phyloP scores from a whole-genome alignment of 73 alveolate species.

The Paramecium octaurelia region DNA sequence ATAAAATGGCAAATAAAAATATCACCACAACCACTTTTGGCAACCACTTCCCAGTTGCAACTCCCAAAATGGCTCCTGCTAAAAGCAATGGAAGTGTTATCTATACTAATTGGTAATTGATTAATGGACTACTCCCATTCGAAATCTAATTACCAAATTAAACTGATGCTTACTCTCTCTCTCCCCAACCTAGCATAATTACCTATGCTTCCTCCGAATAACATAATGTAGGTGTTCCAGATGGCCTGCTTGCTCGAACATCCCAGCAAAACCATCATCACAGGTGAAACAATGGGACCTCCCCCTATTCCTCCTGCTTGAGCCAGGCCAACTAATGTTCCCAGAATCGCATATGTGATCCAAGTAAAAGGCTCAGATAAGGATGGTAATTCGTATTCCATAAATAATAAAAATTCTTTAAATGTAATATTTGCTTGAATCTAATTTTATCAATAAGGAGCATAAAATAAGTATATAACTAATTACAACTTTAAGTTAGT shows the following conservation, averaged over 20 bases:
- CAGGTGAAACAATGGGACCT: conserved; percentile 28
- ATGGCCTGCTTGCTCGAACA: conserved; percentile 19
- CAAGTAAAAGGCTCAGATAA: not conserved
- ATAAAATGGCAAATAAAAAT: not conserved
- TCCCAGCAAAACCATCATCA: not conserved
- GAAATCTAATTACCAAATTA: not conserved
- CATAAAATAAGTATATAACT: not conserved
- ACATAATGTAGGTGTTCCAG: conserved; percentile 4
- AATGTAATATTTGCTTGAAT: not conserved
- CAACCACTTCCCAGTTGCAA: conserved; percentile 33
- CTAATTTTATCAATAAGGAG: not conserved
- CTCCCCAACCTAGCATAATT: not conserved
- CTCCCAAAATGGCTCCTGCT: conserved; percentile 18
- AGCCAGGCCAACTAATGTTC: not conserved
- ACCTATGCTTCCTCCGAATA: conserved; percentile 17
- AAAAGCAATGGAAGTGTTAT: not conserved
- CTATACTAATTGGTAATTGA: not conserved
- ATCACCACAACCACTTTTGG: not conserved
- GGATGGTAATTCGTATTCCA: not conserved
- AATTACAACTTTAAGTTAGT: not conserved
- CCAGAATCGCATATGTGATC: not conserved
- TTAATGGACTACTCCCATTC: not conserved
- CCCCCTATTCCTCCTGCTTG: conserved; percentile 46
- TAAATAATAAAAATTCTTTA: not conserved
- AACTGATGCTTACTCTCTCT: not conserved